Percentiles rank a stretch among this genome's conserved stretches.
phyloP scores from a whole-genome alignment of 768 basidiomycete genomes.

The Amanita jacksonii region DNA sequence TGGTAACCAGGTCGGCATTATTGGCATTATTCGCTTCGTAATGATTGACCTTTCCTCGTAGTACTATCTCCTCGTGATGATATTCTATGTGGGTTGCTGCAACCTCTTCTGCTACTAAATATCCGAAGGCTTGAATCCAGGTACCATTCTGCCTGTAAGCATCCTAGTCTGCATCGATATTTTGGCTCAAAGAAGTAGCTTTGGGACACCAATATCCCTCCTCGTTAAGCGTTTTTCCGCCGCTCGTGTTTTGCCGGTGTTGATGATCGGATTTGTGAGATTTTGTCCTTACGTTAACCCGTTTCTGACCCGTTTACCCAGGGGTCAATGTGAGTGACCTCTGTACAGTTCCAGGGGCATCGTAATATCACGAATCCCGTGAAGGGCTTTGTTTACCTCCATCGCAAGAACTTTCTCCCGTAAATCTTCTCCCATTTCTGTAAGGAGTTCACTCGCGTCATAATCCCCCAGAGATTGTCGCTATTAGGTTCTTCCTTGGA shows the following conservation, averaged over 20 bases:
- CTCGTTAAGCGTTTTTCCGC: conserved; percentile 40
- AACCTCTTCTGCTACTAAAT: too few species aligned
- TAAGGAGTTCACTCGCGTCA: neutral
- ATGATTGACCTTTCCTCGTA: conserved; percentile 12
- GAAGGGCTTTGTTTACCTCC: conserved; percentile 35
- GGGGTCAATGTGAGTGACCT: conserved; percentile 36
- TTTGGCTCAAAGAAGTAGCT: conserved; percentile 18
- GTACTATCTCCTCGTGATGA: conserved; percentile 41
- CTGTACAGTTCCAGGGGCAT: too few species aligned
- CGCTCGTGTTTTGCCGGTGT: conserved; percentile 34
- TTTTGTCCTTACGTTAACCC: neutral
- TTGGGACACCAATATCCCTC: conserved; percentile 40
- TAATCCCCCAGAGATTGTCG: conserved; percentile 29
- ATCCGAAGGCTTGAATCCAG: conserved; percentile 16
- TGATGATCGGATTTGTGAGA: conserved; percentile 44
- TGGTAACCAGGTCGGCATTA: conserved; percentile 31
- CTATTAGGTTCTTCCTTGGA: conserved; percentile 40
- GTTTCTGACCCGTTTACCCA: conserved; percentile 10
- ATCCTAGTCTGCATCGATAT: too few species aligned
- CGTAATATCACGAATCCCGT: too few species aligned
- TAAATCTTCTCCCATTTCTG: conserved; percentile 11
- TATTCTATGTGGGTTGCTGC: conserved; percentile 29
- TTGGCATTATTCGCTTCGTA: neutral
- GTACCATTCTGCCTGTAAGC: conserved; percentile 37
- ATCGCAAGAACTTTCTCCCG: conserved; percentile 38